These are phyloP conservation scores for Cardiospermum halicacabum DNA, from an alignment of 345 rosid genomes.

Conservation along the genomic window DNA sequence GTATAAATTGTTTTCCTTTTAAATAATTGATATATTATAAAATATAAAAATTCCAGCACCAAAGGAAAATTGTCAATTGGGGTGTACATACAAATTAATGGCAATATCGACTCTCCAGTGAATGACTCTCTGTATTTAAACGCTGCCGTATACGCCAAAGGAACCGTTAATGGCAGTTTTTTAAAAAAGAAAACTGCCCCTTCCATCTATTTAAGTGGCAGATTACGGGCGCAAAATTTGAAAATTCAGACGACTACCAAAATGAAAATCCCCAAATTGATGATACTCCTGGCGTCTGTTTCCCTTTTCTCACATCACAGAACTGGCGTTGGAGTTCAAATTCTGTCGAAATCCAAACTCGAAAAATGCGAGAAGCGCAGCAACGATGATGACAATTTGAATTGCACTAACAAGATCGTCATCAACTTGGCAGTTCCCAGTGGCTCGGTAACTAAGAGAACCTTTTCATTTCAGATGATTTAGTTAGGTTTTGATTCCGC, in stretches of 20 bases:
- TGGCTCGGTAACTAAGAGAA: slow-evolving; percentile 52
- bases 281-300: not conserved
- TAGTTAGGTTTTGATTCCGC: not conserved
- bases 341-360: slow-evolving; percentile 67
- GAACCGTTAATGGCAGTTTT: slow-evolving; percentile 10
- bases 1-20: no score
- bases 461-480: not conserved
- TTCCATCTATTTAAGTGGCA: not conserved
- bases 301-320: slow-evolving; percentile 11
- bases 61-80: no score
- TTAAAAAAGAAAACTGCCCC: slow-evolving; percentile 4
- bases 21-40: no score
- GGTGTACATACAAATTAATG: no score
- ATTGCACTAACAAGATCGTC: slow-evolving; percentile 57
- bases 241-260: not conserved
- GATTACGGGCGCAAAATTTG: not conserved
- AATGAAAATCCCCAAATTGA: not conserved
- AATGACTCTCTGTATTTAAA: no score
- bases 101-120: no score
- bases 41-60: no score
- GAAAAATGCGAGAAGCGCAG: slow-evolving; percentile 50
- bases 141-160: no score
- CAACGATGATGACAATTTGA: slow-evolving; percentile 25
- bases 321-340: slow-evolving; percentile 29
- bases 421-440: slow-evolving; percentile 65